Conservation (phyloP, 306 rosid species). For the Carpinus fangiana region DNA sequence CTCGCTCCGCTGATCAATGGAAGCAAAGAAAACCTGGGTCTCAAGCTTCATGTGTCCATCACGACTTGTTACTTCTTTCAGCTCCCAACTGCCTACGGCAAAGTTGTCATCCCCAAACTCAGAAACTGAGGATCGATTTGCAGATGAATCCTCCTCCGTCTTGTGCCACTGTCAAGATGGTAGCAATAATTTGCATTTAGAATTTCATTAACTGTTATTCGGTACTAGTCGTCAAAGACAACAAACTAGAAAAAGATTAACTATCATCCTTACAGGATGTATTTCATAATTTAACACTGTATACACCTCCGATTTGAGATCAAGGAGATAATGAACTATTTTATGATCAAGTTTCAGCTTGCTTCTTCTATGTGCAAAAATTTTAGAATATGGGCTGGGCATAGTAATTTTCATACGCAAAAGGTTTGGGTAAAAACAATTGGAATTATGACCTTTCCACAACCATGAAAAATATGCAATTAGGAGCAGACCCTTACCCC, state of each 20-base stretch:
- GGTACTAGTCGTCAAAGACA: conserved; percentile 4
- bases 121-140: conserved; percentile 76
- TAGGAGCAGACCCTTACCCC: conserved; percentile 55
- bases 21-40: conserved; percentile 89
- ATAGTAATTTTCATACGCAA: not conserved
- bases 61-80: conserved; percentile 80
- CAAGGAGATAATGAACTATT: not conserved
- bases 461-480: conserved; percentile 20
- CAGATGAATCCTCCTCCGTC: conserved; percentile 79
- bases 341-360: conserved; percentile 6
- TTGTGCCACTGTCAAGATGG: conserved; percentile 54
- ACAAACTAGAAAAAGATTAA: conserved; percentile 1
- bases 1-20: conserved; percentile 96
- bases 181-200: conserved; percentile 18
- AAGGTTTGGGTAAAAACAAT: not conserved
- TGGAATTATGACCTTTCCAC: conserved; percentile 11
- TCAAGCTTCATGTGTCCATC: conserved; percentile 92
- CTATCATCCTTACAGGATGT: conserved; percentile 7
- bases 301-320: not conserved
- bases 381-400: not conserved
- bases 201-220: conserved; percentile 18
- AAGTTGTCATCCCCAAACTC: conserved; percentile 97
- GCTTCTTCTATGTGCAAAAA: not conserved
- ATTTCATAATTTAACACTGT: conserved; percentile 3
- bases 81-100: conserved; percentile 93